These are phyloP conservation scores for Trichoderma citrinoviride DNA, from an alignment of 2,329 filamentous ascomycete species.

Conservation along the genomic window DNA sequence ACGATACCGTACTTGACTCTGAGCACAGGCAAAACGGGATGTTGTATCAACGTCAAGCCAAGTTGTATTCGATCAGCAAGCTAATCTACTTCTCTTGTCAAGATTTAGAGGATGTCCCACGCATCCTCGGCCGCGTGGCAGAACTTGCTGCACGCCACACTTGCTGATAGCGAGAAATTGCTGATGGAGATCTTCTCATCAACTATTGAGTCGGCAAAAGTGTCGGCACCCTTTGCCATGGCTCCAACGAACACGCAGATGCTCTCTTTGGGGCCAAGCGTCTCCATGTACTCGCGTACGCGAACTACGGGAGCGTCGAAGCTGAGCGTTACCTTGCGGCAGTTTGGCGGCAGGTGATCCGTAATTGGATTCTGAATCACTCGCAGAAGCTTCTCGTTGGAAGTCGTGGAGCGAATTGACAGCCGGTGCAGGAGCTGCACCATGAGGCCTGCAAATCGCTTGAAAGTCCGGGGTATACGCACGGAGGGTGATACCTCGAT, in stretches of 20 bases:
- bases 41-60: slow-evolving; percentile 65
- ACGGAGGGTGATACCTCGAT: slow-evolving; percentile 99
- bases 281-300: slow-evolving; percentile 83
- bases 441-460: slow-evolving; percentile 98
- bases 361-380: slow-evolving; percentile 98
- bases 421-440: slow-evolving; percentile 94
- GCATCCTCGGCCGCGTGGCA: slow-evolving; percentile 96
- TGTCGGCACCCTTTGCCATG: slow-evolving; percentile 96
- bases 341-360: slow-evolving; percentile 93
- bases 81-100: slow-evolving; percentile 16
- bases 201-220: slow-evolving; percentile 90
- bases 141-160: slow-evolving; percentile 99
- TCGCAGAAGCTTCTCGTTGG: slow-evolving; percentile 93
- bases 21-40: slow-evolving; percentile 49
- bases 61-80: slow-evolving; percentile 26
- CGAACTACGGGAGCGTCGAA: slow-evolving; percentile 88
- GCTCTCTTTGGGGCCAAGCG: slow-evolving; percentile 77
- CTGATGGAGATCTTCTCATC: slow-evolving; percentile 98
- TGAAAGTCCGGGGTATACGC: slow-evolving; percentile 96
- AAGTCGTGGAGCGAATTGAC: slow-evolving; percentile 93
- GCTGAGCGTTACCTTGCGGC: slow-evolving; percentile 94
- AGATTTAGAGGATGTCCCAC: slow-evolving; percentile 83
- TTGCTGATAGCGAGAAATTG: slow-evolving; percentile 95
- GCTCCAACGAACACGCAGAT: slow-evolving; percentile 97
- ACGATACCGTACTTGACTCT: neutral